Evolutionary conservation across 768 basidiomycete genomes (phyloP).

Genomic region (Russula compacta): DNA sequence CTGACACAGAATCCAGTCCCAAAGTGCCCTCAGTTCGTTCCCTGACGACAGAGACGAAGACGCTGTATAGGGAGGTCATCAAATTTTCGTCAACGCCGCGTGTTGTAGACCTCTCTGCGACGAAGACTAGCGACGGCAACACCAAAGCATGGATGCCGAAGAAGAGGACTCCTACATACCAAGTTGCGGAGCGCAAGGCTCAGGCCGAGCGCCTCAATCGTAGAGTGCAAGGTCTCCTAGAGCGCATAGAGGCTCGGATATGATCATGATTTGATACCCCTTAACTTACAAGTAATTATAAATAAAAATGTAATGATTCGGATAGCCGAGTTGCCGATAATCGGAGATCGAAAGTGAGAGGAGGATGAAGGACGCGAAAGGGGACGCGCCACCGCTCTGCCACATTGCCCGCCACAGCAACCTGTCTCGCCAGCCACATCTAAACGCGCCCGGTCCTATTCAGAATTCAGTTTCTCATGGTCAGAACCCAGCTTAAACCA

Average conservation of each 20-base stretch:
- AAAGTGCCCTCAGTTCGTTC: slow-evolving; percentile 50
- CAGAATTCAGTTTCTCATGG: slow-evolving; percentile 15
- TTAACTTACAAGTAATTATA: background rate
- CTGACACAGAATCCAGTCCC: slow-evolving; percentile 36
- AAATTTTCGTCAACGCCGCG: slow-evolving; percentile 72
- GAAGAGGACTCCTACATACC: slow-evolving; percentile 74
- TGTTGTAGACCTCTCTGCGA: slow-evolving; percentile 73
- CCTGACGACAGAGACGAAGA: slow-evolving; percentile 72
- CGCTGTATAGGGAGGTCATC: slow-evolving; percentile 84
- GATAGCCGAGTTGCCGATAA: slow-evolving; percentile 11
- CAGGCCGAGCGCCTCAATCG: slow-evolving; percentile 65
- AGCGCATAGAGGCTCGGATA: slow-evolving; percentile 35
- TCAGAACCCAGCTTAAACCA: slow-evolving; percentile 23
- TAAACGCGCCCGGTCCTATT: slow-evolving; percentile 3
- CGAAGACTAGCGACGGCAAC: slow-evolving; percentile 45
- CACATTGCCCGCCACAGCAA: slow-evolving; percentile 19
- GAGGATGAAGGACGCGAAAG: background rate
- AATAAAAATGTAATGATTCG: background rate
- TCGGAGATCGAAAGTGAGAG: slow-evolving; percentile 11
- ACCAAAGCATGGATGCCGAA: slow-evolving; percentile 64
- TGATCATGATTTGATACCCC: background rate
- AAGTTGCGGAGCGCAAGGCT: slow-evolving; percentile 66
- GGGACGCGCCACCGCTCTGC: slow-evolving; percentile 21
- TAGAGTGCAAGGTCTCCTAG: slow-evolving; percentile 61
- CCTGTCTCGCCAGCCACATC: slow-evolving; percentile 15